Base-by-base conservation (phyloP, 371 early-diverging fungal species). In the Gilbertella persicaria region DNA sequence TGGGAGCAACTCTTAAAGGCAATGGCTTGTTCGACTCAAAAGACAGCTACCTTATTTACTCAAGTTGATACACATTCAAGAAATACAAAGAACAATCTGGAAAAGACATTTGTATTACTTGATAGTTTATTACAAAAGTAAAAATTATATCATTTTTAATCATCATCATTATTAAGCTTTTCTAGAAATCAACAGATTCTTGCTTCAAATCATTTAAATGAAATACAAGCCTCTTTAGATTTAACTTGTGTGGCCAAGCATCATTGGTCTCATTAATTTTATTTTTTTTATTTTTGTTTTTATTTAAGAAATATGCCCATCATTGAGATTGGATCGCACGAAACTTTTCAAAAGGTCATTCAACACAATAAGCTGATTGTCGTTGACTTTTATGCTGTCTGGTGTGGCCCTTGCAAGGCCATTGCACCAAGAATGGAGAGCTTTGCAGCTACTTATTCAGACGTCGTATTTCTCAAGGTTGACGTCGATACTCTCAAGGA, bases 391-490 rank as follows among this genome's bases (percentile, higher is more conserved):
- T 60, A 71, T 51, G 88, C 88, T 44, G 63, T 59, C 55, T 86
- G 88, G 88, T 88, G 68, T 53, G 85, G 87, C 30, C 95, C 96
- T 37, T 97, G 97, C 86, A 92, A 86, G 69, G 49, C 88, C 39
- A 92, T 95, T 62, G 63, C 84, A 21, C 95, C 94, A 53, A 73
- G 75, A 57, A 83, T 85, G 56, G 75, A 76, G 38, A 60, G 67
- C 28, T 70, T 90, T 42, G 59, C 89, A 21, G 53, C 67, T 10
- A 62, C 72, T 20, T 75, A 76, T 69, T 33, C 75, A 6, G 73
- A 80, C 48, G 74, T 88, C 41, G 68, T 66, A 37, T 95, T 92
- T 66, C 59, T 90, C 62, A 90, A 93, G 78, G 86, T 94, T 35
- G 87, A 93, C 60, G 86, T 91, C 7, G 95, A 93, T 50, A 80